Conservation (phyloP, 352 stramenopile genomes). For the Elongisporangium prolatum region DNA sequence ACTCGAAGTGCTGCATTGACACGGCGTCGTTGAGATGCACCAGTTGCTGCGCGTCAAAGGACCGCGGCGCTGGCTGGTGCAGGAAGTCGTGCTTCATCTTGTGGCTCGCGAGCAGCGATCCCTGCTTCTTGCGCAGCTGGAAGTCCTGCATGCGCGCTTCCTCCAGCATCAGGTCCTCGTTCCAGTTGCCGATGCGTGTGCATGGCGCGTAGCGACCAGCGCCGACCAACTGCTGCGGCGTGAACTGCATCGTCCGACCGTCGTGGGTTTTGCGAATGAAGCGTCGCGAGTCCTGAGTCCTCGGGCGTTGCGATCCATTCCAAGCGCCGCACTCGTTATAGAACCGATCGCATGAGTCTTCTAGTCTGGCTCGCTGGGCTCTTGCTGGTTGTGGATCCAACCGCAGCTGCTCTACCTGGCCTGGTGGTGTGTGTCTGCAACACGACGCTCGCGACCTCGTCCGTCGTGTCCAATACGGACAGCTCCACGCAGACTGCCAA, state of each 20-base stretch:
- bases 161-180: constrained; percentile 87
- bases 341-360: background rate
- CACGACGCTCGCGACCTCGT: constrained; percentile 51
- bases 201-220: constrained; percentile 71
- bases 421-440: constrained; percentile 74
- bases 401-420: constrained; percentile 30
- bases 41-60: constrained; percentile 26
- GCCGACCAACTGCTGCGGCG: constrained; percentile 85
- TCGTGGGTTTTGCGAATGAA: background rate
- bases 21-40: constrained; percentile 61
- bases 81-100: constrained; percentile 77
- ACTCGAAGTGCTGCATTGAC: constrained; percentile 45
- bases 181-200: constrained; percentile 88
- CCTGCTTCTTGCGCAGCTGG: constrained; percentile 71
- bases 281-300: background rate
- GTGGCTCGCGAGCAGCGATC: constrained; percentile 72
- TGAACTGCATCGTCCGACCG: constrained; percentile 71
- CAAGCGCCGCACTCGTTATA: background rate
- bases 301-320: background rate
- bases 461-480: constrained; percentile 45
- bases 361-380: background rate
- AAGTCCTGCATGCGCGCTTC: constrained; percentile 85
- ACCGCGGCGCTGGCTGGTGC: constrained; percentile 56
- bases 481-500: constrained; percentile 35
- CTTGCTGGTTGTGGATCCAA: background rate